phyloP scores from a whole-genome alignment of 176 grass and related monocot species.

The Triticum dicoccoides region DNA sequence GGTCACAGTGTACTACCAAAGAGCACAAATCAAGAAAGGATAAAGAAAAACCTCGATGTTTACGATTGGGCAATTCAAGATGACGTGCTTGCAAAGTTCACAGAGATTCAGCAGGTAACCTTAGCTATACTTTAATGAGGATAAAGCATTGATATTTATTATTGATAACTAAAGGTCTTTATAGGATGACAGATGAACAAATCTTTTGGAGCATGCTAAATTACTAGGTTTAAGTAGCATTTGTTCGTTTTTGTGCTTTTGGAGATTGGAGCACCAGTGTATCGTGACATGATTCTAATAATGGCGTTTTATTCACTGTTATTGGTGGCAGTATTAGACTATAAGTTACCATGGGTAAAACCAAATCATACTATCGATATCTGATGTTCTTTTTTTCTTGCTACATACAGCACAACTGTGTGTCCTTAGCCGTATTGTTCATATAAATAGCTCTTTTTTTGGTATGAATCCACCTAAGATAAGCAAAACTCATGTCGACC shows the following conservation, averaged over 20 bases:
- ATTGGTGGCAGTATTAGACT: too few relatives aligned
- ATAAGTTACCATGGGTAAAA: too few relatives aligned
- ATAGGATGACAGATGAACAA: background rate
- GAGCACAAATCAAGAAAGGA: constrained; percentile 54
- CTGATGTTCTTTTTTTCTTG: too few relatives aligned
- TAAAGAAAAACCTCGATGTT: constrained; percentile 62
- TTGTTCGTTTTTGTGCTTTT: background rate
- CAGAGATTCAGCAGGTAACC: constrained; percentile 60
- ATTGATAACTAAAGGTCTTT: background rate
- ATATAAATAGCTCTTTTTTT: too few relatives aligned
- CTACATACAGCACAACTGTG: too few relatives aligned
- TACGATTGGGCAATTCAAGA: constrained; percentile 70
- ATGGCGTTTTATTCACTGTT: too few relatives aligned
- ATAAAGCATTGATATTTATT: background rate
- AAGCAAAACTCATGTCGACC: too few relatives aligned
- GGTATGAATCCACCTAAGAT: too few relatives aligned
- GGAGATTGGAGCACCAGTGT: background rate
- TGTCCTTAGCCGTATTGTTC: too few relatives aligned
- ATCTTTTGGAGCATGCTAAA: background rate
- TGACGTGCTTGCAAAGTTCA: constrained; percentile 44
- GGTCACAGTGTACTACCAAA: constrained; percentile 75
- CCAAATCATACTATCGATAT: too few relatives aligned
- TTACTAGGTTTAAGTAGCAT: background rate
- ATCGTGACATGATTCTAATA: background rate
- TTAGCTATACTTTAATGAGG: background rate